Conservation (phyloP, 768 basidiomycete species). For the Xerocomus brunneocitrinus region DNA sequence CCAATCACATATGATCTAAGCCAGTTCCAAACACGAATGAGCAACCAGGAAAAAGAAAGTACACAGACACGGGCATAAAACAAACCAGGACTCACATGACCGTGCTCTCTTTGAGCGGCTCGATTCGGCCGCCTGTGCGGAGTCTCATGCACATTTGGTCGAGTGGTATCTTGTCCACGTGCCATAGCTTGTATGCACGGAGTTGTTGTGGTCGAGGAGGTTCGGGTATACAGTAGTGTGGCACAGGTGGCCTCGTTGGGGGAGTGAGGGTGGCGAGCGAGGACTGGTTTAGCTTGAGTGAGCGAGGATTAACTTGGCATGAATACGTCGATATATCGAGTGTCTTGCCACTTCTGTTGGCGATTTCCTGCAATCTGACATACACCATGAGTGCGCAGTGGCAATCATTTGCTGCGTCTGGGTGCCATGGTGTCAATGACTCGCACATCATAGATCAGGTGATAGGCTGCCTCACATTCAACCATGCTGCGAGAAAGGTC, state of each 20-base stretch:
- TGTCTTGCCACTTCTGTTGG: constrained; percentile 15
- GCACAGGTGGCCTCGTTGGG: constrained; percentile 4
- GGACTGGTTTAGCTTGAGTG: neutral
- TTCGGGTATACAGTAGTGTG: constrained; percentile 24
- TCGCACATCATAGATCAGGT: neutral
- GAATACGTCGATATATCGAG: constrained; percentile 24
- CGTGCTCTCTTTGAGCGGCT: constrained; percentile 43
- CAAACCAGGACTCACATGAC: constrained; percentile 37
- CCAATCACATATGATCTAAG: constrained; percentile 41
- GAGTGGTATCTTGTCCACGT: constrained; percentile 31
- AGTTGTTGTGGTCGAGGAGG: constrained; percentile 35
- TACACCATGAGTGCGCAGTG: constrained; percentile 45
- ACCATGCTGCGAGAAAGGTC: constrained; percentile 35
- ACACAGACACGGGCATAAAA: neutral
- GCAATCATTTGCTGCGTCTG: constrained; percentile 52
- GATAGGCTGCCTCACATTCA: constrained; percentile 28
- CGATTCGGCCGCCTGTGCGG: constrained; percentile 25
- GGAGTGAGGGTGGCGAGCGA: neutral
- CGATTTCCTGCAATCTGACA: constrained; percentile 33
- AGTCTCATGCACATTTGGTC: constrained; percentile 38
- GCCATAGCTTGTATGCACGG: constrained; percentile 46
- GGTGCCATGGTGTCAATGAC: neutral
- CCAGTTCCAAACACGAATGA: neutral
- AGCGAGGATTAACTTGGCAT: constrained; percentile 21
- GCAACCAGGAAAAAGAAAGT: neutral